Base-by-base conservation (phyloP, 1,284 basidiomycete genomes). In the Heterobasidion annosum region DNA sequence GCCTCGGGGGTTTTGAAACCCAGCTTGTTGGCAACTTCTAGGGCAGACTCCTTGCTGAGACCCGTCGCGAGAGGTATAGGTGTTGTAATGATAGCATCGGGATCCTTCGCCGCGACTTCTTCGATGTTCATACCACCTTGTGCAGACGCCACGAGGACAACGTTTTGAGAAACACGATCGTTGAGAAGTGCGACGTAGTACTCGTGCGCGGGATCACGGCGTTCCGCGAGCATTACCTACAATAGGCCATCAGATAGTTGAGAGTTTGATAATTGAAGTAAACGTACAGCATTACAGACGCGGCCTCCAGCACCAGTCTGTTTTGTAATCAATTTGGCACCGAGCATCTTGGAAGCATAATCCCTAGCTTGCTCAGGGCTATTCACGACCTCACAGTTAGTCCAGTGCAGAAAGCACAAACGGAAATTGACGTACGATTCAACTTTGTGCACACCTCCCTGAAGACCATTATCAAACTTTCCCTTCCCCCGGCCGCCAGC, bases 101-200 rank as follows among this genome's bases (percentile, higher is more conserved):
- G 97, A 67, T 95, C 93, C 65, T 98, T 94, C 51, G 91, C 91
- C n/a, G 97, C 97, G 51, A 99, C 97, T 66, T 99, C 97, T 73
- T 99, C 97, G 67, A 99, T 99, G 77, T 94, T 97, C 92, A 96
- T 96, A 56, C 93, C 93, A 57, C 93, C 93, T 69, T 98, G 94
- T 54, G 82, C 82, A 45, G 97, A 99, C 19, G 90, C 90, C 58
- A 99, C 94, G 54, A 99, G 81, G 32, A 98, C 96, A 51, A 95
- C 92, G 13, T 91, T 85, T 62, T 94, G 88, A 13, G 88, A 78
- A 35, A 82, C 82, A 63, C 97, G 93, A 78, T 99, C 97, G 70
- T 98, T 98, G 57, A 99, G 82, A 49, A 99, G 83, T 34, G 97
- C 97, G 54, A 96, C 90, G 68, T 99, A 99, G 79, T 99, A 99